Conservation (phyloP, 331 rosid species). For the Rosa hybrid region DNA sequence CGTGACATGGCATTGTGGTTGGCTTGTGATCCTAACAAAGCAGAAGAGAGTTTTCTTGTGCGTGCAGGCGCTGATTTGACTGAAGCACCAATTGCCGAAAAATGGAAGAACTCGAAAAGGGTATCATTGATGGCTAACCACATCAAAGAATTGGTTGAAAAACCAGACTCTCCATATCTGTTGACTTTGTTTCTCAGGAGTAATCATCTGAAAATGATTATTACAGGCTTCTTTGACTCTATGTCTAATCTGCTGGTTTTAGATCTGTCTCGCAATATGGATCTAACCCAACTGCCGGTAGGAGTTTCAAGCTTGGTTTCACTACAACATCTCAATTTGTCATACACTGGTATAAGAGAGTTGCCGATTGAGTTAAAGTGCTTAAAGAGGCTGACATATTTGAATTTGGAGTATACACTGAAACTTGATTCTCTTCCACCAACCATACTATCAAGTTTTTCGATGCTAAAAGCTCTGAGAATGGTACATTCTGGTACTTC, state of each 20-base stretch:
- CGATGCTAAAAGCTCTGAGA: not conserved
- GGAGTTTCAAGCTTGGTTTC: constrained; percentile 1
- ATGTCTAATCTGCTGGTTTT: constrained; percentile 17
- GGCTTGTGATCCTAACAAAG: constrained; percentile 21
- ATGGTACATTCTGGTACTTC: not conserved
- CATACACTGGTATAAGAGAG: not conserved
- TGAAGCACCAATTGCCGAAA: not conserved
- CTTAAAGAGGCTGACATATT: not conserved
- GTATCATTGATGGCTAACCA: constrained; percentile 17
- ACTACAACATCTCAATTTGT: not conserved
- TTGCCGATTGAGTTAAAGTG: not conserved
- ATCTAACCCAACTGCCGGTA: not conserved
- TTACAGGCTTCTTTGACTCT: not conserved
- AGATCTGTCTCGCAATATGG: constrained; percentile 16
- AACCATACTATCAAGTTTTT: not conserved
- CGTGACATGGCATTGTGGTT: constrained; percentile 38
- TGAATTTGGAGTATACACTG: not conserved
- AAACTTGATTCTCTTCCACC: not conserved
- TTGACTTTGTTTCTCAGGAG: not conserved
- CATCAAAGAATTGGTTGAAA: not conserved
- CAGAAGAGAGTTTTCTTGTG: constrained; percentile 11
- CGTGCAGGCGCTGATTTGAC: not conserved
- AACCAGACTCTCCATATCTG: not conserved
- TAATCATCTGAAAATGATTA: not conserved
- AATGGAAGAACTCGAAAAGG: constrained; percentile 22